These are phyloP conservation scores for Fusarium nanum DNA, from an alignment of 2,329 filamentous ascomycete species.

Conservation along the genomic window DNA sequence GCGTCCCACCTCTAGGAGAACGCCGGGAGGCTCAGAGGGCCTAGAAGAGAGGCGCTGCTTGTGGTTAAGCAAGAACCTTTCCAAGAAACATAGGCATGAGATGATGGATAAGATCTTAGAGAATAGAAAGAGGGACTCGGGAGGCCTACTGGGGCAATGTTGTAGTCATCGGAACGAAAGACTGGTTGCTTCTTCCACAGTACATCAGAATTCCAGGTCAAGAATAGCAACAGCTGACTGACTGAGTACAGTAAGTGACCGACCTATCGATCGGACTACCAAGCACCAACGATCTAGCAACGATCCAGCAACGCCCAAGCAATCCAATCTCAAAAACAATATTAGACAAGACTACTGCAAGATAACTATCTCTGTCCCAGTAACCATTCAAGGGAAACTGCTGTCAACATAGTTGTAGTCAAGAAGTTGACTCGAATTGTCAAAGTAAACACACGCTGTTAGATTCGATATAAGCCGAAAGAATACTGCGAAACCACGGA, in stretches of 20 bases:
- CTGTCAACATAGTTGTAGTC: neutral
- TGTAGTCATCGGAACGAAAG: constrained; percentile 9
- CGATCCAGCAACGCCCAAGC: constrained; percentile 39
- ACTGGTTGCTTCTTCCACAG: constrained; percentile 7
- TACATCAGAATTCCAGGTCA: neutral
- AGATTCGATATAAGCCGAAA: constrained; percentile 17
- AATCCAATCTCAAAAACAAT: constrained; percentile 36
- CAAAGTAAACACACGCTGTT: constrained; percentile 9
- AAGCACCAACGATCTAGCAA: constrained; percentile 41
- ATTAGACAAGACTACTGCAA: neutral
- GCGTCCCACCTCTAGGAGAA: constrained; percentile 43
- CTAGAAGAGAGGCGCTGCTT: constrained; percentile 44
- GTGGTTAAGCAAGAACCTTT: constrained; percentile 28
- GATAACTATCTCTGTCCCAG: constrained; percentile 7
- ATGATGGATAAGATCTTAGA: constrained; percentile 12
- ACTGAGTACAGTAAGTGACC: constrained; percentile 13
- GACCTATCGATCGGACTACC: constrained; percentile 37
- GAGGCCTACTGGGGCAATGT: constrained; percentile 22
- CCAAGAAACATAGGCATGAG: constrained; percentile 12
- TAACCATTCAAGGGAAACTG: neutral
- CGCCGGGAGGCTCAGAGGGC: constrained; percentile 46
- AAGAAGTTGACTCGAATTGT: constrained; percentile 1
- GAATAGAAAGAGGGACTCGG: constrained; percentile 11
- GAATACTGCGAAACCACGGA: constrained; percentile 9
- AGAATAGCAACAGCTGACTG: constrained; percentile 18